A percentile compares a stretch with the other conserved stretches of the same genome.
phyloP scores from a whole-genome alignment of 805 yeast species.

The Ogataea kodamae region DNA sequence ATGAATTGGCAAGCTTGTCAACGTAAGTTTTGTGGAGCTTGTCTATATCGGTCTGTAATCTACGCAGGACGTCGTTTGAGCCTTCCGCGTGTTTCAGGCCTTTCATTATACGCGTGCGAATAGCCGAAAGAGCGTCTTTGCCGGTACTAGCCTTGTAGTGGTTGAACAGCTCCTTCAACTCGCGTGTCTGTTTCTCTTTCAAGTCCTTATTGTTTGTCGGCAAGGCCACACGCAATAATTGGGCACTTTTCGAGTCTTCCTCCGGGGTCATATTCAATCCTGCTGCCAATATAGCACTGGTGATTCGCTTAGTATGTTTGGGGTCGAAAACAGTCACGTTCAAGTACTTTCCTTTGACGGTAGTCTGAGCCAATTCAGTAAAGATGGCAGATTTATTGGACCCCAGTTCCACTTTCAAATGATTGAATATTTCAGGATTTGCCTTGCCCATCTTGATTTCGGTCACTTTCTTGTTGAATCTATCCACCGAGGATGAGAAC shows the following conservation, averaged over 20 bases:
- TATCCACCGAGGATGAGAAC: constrained; percentile 47
- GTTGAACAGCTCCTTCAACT: constrained; percentile 65
- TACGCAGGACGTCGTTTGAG: constrained; percentile 52
- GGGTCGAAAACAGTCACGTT: constrained; percentile 88
- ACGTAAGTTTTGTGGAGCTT: constrained; percentile 62
- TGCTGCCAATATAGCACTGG: constrained; percentile 66
- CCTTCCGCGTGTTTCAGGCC: constrained; percentile 45
- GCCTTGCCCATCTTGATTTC: constrained; percentile 69
- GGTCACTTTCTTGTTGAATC: constrained; percentile 52
- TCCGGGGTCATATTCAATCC: constrained; percentile 78
- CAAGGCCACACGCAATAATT: constrained; percentile 65
- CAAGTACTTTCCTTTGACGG: constrained; percentile 64
- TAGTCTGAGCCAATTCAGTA: constrained; percentile 66
- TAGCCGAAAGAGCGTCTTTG: constrained; percentile 49
- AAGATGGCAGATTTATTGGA: constrained; percentile 46
- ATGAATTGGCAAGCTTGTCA: constrained; percentile 52
- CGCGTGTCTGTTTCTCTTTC: constrained; percentile 50
- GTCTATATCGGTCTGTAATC: constrained; percentile 60
- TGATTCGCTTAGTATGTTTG: constrained; percentile 59
- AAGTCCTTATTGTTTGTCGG: constrained; percentile 74
- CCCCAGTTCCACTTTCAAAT: constrained; percentile 47
- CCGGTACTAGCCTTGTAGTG: constrained; percentile 50
- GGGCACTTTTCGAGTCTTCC: constrained; percentile 66
- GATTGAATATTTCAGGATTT: constrained; percentile 63
- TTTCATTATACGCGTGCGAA: constrained; percentile 58